Conservation (phyloP, 495 filamentous ascomycete genomes). For the Trichocladium uniseriatum region DNA sequence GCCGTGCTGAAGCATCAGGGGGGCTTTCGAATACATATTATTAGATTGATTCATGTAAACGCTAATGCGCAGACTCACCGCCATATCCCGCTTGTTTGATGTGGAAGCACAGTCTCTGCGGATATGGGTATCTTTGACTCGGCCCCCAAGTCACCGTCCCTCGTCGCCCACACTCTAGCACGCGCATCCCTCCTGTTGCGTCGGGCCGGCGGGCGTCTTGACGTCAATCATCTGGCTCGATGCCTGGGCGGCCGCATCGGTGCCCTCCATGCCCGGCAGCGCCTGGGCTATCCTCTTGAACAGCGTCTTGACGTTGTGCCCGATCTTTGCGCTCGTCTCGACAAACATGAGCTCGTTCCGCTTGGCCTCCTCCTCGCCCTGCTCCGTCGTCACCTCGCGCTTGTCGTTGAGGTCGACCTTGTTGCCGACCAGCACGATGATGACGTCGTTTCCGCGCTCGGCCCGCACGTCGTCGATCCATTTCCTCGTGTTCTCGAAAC, state of each 20-base stretch:
- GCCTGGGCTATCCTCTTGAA: conserved; percentile 97
- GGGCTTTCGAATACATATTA: conserved; percentile 5
- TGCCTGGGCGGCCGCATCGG: conserved; percentile 51
- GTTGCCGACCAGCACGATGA: conserved; percentile 96
- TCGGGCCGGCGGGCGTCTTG: conserved; percentile 62
- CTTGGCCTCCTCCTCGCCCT: conserved; percentile 98
- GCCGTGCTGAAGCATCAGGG: not conserved
- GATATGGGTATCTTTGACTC: not conserved
- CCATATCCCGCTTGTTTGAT: not conserved
- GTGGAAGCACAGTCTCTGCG: not conserved
- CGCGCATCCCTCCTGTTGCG: conserved; percentile 70
- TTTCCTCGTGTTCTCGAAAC: conserved; percentile 95
- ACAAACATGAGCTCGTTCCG: conserved; percentile 96
- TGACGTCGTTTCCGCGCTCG: conserved; percentile 94
- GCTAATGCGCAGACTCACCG: conserved; percentile 7
- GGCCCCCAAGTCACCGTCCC: not conserved
- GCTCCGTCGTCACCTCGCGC: conserved; percentile 84
- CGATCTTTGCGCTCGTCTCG: conserved; percentile 96
- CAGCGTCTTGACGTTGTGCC: conserved; percentile 93
- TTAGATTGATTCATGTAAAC: conserved; percentile 9
- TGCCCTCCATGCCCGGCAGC: conserved; percentile 92
- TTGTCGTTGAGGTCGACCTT: conserved; percentile 98
- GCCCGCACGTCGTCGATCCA: conserved; percentile 98
- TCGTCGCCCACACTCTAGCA: conserved; percentile 42
- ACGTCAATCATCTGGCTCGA: conserved; percentile 88